Evolutionary conservation across 2,329 filamentous ascomycete genomes (phyloP).

Genomic region (Metarhizium anisopliae): DNA sequence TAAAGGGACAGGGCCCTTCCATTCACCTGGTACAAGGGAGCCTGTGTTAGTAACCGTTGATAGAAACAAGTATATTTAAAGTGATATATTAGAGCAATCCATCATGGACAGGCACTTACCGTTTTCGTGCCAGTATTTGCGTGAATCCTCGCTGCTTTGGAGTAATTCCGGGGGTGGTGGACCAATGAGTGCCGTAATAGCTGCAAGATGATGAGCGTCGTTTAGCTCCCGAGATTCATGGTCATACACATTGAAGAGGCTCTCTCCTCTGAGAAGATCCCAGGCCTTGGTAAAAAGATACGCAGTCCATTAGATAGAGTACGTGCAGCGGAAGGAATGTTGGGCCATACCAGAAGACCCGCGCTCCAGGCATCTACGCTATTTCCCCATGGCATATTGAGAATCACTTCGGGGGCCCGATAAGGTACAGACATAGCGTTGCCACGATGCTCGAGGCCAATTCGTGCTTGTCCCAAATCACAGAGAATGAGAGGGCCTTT

Average conservation of each 20-base stretch:
- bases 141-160: conserved; percentile 9
- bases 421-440: conserved; percentile 21
- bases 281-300: neutral
- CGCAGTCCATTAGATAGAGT: neutral
- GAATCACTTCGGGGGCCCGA: conserved; percentile 28
- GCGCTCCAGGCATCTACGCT: conserved; percentile 27
- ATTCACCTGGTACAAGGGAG: conserved; percentile 12
- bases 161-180: conserved; percentile 18
- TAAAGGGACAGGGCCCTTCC: conserved; percentile 16
- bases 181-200: conserved; percentile 19
- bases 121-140: conserved; percentile 18
- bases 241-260: conserved; percentile 10
- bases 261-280: neutral
- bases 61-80: neutral
- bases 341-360: conserved; percentile 20
- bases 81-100: neutral
- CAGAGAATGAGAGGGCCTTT: conserved; percentile 21
- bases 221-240: conserved; percentile 13
- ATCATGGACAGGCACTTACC: conserved; percentile 11
- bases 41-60: neutral
- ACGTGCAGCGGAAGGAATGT: neutral
- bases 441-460: conserved; percentile 14
- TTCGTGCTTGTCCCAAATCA: conserved; percentile 29
- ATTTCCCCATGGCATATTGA: conserved; percentile 24
- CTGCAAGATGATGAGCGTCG: conserved; percentile 18